phyloP scores from a whole-genome alignment of 345 rosid genomes.

The Eucalyptus urophylla region DNA sequence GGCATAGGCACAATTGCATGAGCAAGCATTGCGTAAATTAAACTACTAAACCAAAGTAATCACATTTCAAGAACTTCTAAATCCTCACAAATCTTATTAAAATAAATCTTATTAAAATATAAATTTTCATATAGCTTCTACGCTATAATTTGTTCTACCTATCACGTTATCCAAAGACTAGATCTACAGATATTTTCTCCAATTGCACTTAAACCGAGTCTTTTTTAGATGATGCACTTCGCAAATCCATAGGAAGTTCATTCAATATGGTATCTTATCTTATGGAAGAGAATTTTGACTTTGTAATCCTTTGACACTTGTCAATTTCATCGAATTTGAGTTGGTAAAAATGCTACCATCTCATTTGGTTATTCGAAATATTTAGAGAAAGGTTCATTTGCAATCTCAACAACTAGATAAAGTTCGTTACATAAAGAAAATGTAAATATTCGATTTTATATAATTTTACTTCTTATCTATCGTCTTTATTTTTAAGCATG shows the following conservation, averaged over 20 bases:
- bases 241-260: fast-evolving
- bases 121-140: background rate
- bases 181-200: background rate
- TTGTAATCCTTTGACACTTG: background rate
- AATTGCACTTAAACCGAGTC: background rate
- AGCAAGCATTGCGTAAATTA: background rate
- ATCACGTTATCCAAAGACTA: fast-evolving
- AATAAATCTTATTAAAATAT: background rate
- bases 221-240: background rate
- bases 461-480: background rate
- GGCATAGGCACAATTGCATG: background rate
- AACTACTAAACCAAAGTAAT: background rate
- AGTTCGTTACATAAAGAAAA: background rate
- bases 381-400: background rate
- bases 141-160: background rate
- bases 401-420: background rate
- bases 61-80: background rate
- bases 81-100: fast-evolving
- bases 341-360: background rate
- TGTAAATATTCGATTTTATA: background rate
- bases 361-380: background rate
- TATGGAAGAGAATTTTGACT: background rate
- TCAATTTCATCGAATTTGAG: background rate
- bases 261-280: background rate
- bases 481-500: background rate